phyloP scores from a whole-genome alignment of 208 protist genomes.

The Trypanosoma lewisi region DNA sequence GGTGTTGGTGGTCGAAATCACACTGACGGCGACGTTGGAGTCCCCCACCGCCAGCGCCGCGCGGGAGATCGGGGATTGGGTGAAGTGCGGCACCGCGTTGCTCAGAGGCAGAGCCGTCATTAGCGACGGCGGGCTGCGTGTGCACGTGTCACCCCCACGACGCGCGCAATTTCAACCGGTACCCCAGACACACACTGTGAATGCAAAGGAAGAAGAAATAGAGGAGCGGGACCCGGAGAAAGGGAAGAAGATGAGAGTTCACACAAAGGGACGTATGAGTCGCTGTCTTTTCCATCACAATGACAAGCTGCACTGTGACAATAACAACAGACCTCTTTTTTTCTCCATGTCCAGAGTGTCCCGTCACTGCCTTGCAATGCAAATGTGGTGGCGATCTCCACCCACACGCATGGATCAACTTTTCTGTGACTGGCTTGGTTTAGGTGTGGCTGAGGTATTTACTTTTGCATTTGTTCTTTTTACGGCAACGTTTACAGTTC shows the following conservation, averaged over 20 bases:
- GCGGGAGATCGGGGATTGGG: constrained; percentile 11
- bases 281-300: constrained; percentile 19
- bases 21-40: constrained; percentile 13
- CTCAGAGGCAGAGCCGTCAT: constrained; percentile 15
- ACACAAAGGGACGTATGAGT: constrained; percentile 2
- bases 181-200: neutral
- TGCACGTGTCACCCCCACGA: constrained; percentile 17
- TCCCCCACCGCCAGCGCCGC: constrained; percentile 9
- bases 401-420: neutral
- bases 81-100: constrained; percentile 16
- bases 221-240: too few relatives aligned
- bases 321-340: neutral
- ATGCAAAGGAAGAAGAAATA: neutral
- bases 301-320: constrained; percentile 3
- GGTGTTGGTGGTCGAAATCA: constrained; percentile 8
- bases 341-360: neutral
- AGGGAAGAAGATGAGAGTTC: too few relatives aligned
- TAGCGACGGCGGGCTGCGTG: constrained; percentile 8
- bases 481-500: constrained; percentile 9
- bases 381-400: constrained; percentile 16
- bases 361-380: constrained; percentile 1
- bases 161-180: constrained; percentile 13
- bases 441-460: constrained; percentile 3
- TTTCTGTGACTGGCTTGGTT: constrained; percentile 16
- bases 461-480: constrained; percentile 20